Conservation (phyloP, 2,329 filamentous ascomycete genomes). For the Exophiala aquamarina region DNA sequence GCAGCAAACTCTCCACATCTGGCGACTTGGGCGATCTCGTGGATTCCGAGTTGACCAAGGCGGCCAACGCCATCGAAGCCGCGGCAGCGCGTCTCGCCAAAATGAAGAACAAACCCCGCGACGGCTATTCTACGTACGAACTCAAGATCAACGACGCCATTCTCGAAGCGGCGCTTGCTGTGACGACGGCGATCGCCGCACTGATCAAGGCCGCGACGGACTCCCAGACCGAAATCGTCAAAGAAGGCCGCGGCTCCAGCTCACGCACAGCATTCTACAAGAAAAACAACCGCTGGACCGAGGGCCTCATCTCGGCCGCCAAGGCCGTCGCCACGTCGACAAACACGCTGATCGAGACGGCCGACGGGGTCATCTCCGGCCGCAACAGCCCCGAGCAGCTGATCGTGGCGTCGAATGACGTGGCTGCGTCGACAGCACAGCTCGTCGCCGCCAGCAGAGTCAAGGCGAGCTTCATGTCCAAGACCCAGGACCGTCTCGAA, state of each 20-base stretch:
- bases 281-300: slow-evolving; percentile 99
- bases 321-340: slow-evolving; percentile 94
- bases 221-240: slow-evolving; percentile 94
- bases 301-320: slow-evolving; percentile 93
- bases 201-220: slow-evolving; percentile 92
- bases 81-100: slow-evolving; percentile 86
- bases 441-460: slow-evolving; percentile 92
- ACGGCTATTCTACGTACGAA: slow-evolving; percentile 94
- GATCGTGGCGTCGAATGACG: slow-evolving; percentile 96
- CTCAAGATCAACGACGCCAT: slow-evolving; percentile 95
- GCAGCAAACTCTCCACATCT: slow-evolving; percentile 72
- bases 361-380: slow-evolving; percentile 88
- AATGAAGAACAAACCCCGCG: slow-evolving; percentile 92
- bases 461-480: slow-evolving; percentile 97
- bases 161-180: slow-evolving; percentile 85
- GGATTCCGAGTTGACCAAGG: slow-evolving; percentile 86
- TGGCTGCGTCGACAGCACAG: slow-evolving; percentile 93
- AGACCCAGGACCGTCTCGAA: slow-evolving; percentile 90
- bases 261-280: slow-evolving; percentile 97
- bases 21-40: slow-evolving; percentile 85
- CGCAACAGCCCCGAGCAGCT: slow-evolving; percentile 95
- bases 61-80: slow-evolving; percentile 91
- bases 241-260: slow-evolving; percentile 82
- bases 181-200: slow-evolving; percentile 89
- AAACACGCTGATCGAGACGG: slow-evolving; percentile 95